These are phyloP conservation scores for Claviceps capensis DNA, from an alignment of 2,329 filamentous ascomycete genomes.

Conservation along the genomic window DNA sequence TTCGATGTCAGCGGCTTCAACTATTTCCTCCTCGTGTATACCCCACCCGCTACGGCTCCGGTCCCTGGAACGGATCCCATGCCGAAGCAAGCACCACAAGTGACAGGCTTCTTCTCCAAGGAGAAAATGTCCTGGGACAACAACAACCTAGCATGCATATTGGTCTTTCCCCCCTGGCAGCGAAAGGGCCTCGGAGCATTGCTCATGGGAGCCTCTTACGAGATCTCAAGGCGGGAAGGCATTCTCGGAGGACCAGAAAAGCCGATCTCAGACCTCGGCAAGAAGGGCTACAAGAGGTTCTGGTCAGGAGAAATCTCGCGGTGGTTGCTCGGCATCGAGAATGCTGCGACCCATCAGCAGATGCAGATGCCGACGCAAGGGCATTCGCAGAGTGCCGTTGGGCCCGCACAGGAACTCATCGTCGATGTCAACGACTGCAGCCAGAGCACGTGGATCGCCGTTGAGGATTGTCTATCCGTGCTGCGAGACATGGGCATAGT, in stretches of 20 bases:
- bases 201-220: conserved; percentile 87
- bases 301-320: conserved; percentile 77
- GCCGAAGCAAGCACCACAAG: conserved; percentile 20
- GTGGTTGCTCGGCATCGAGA: conserved; percentile 38
- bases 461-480: conserved; percentile 69
- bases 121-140: conserved; percentile 99
- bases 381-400: neutral
- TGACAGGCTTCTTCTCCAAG: conserved; percentile 96
- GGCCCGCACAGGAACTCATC: conserved; percentile 27
- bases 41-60: conserved; percentile 23
- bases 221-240: conserved; percentile 71
- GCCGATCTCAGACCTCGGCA: conserved; percentile 75
- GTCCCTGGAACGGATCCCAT: conserved; percentile 4
- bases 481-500: conserved; percentile 69
- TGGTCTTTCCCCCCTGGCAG: conserved; percentile 93
- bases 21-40: conserved; percentile 83
- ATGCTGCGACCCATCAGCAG: conserved; percentile 14
- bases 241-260: conserved; percentile 87
- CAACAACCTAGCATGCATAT: conserved; percentile 92
- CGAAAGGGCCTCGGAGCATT: conserved; percentile 76
- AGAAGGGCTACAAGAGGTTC: conserved; percentile 68
- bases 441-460: conserved; percentile 65
- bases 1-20: conserved; percentile 92
- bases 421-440: conserved; percentile 60
- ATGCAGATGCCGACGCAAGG: neutral